Conservation (phyloP, 139 green algal genomes). For the Chlamydomonas asymmetrica region DNA sequence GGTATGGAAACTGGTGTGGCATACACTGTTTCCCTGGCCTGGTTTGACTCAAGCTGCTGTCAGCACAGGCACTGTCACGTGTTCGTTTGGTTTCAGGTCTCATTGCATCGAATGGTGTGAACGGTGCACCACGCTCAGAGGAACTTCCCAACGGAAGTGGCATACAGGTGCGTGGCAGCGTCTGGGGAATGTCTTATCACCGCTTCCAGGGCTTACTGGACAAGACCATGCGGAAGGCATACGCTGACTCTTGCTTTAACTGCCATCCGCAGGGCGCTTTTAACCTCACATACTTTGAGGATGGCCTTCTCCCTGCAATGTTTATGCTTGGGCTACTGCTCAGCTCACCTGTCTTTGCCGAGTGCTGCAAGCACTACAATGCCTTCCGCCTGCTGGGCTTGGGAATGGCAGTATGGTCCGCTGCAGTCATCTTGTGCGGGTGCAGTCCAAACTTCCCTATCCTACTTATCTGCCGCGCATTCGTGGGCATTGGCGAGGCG, state of each 20-base stretch:
- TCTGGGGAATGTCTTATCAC: neutral
- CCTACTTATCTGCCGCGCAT: conserved; percentile 68
- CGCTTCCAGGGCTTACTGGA: too few relatives aligned
- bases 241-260: neutral
- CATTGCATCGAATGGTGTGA: conserved; percentile 92
- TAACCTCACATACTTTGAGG: conserved; percentile 79
- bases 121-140: conserved; percentile 55
- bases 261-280: conserved; percentile 77
- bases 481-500: conserved; percentile 92
- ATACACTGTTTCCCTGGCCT: neutral
- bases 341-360: conserved; percentile 87
- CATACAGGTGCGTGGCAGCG: conserved; percentile 57
- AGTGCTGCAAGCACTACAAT: conserved; percentile 59
- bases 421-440: conserved; percentile 72
- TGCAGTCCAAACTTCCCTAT: conserved; percentile 57
- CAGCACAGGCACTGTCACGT: neutral
- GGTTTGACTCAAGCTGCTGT: neutral
- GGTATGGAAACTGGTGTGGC: conserved; percentile 39
- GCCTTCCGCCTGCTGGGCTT: conserved; percentile 82
- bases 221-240: too few relatives aligned
- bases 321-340: conserved; percentile 97
- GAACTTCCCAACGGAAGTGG: conserved; percentile 49
- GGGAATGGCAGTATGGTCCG: conserved; percentile 84
- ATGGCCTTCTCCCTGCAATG: conserved; percentile 85
- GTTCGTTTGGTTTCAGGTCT: conserved; percentile 54